Conservation (phyloP, 768 basidiomycete genomes). For the Obba rivulosa region DNA sequence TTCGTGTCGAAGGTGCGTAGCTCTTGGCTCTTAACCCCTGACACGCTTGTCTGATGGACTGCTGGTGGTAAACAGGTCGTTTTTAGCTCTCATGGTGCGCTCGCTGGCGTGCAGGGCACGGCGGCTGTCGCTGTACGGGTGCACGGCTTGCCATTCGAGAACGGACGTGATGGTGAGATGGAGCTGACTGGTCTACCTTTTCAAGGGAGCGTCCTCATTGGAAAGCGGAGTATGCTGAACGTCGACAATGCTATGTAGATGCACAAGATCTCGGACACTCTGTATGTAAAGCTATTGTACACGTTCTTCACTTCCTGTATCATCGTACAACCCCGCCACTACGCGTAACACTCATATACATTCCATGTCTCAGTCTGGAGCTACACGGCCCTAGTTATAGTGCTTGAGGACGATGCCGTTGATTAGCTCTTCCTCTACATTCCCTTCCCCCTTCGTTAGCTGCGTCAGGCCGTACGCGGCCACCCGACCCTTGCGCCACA, state of each 20-base stretch:
- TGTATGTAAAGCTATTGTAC: not conserved
- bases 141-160: conserved; percentile 51
- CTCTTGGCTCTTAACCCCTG: not conserved
- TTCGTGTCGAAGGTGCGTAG: conserved; percentile 73
- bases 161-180: conserved; percentile 42
- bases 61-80: conserved; percentile 46
- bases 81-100: conserved; percentile 57
- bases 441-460: conserved; percentile 30
- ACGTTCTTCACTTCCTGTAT: not conserved
- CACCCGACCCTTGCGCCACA: conserved; percentile 48
- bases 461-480: conserved; percentile 45
- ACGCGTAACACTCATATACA: too few species aligned
- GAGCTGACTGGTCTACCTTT: conserved; percentile 62
- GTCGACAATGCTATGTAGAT: not conserved
- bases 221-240: conserved; percentile 46
- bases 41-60: not conserved
- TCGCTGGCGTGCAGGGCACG: conserved; percentile 62
- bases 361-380: too few species aligned
- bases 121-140: conserved; percentile 58
- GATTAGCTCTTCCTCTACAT: conserved; percentile 28
- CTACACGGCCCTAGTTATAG: conserved; percentile 22
- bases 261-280: too few species aligned
- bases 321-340: too few species aligned
- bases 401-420: conserved; percentile 29
- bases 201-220: conserved; percentile 57